A percentile compares a stretch with the other conserved stretches of the same genome.
These are phyloP conservation scores for Xylariaceae sp. DNA, from an alignment of 2,329 filamentous ascomycete genomes.

Conservation along the genomic window DNA sequence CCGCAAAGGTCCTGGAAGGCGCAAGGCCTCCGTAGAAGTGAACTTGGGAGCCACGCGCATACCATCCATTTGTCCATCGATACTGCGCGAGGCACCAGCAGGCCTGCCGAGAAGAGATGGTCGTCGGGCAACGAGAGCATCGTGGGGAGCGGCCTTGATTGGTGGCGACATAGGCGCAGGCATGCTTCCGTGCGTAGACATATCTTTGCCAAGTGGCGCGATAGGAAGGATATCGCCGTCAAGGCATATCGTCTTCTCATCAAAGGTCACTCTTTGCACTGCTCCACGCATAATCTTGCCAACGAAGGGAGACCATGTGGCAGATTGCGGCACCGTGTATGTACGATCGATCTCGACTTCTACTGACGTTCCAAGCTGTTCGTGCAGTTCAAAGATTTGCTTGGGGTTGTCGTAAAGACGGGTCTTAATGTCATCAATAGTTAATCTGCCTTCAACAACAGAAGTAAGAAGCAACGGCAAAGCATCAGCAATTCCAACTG, in stretches of 20 bases:
- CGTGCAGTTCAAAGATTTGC: constrained; percentile 77
- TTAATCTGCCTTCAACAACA: constrained; percentile 68
- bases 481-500: constrained; percentile 67
- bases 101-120: constrained; percentile 30
- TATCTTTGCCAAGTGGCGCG: constrained; percentile 63
- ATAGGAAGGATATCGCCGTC: constrained; percentile 62
- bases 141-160: constrained; percentile 49
- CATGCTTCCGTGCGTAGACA: constrained; percentile 63
- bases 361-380: constrained; percentile 68
- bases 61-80: constrained; percentile 33
- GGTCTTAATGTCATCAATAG: constrained; percentile 66
- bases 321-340: constrained; percentile 51
- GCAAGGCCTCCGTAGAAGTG: constrained; percentile 40
- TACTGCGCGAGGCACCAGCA: constrained; percentile 25
- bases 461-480: constrained; percentile 73
- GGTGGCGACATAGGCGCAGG: constrained; percentile 51
- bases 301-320: constrained; percentile 67
- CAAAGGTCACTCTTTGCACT: constrained; percentile 72
- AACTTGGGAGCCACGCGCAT: constrained; percentile 23
- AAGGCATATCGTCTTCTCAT: constrained; percentile 69
- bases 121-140: constrained; percentile 33
- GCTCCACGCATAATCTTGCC: constrained; percentile 65
- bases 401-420: constrained; percentile 75
- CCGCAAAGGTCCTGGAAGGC: constrained; percentile 44
- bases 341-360: constrained; percentile 74